Conservation (phyloP, 2,329 filamentous ascomycete genomes). For the Xylaria hypoxylon region DNA sequence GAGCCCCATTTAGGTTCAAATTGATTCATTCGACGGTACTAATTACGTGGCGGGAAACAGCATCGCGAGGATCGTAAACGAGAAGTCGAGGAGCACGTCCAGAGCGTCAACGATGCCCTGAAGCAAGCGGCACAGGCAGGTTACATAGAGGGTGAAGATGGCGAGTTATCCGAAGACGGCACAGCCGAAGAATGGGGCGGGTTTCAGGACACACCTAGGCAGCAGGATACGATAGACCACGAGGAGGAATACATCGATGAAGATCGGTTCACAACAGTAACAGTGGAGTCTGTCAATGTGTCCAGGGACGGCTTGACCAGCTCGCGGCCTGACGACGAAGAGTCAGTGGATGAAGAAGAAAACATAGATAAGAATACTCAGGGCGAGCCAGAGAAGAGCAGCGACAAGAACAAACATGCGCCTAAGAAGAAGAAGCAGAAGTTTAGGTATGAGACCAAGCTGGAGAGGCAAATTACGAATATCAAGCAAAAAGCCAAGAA, state of each 20-base stretch:
- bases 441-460: constrained; percentile 92
- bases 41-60: constrained; percentile 58
- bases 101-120: constrained; percentile 78
- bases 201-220: constrained; percentile 64
- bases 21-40: background rate
- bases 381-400: constrained; percentile 17
- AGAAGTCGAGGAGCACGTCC: constrained; percentile 85
- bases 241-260: constrained; percentile 97
- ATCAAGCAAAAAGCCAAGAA: constrained; percentile 79
- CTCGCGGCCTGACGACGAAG: constrained; percentile 60
- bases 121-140: constrained; percentile 68
- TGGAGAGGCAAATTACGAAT: constrained; percentile 79
- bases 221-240: constrained; percentile 69
- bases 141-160: constrained; percentile 53
- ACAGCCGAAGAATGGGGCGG: constrained; percentile 70
- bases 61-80: constrained; percentile 83
- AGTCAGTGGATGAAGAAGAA: constrained; percentile 53
- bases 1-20: background rate
- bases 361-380: constrained; percentile 41
- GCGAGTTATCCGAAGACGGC: constrained; percentile 47
- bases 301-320: constrained; percentile 76
- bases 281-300: constrained; percentile 87
- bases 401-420: constrained; percentile 55
- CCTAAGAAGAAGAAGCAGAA: constrained; percentile 87
- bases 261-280: constrained; percentile 94